Evolutionary conservation across 192 early-diverging fungal species (phyloP), one percentile per base, ranked within the genome.

Genomic region (Podila minutissima): DNA sequence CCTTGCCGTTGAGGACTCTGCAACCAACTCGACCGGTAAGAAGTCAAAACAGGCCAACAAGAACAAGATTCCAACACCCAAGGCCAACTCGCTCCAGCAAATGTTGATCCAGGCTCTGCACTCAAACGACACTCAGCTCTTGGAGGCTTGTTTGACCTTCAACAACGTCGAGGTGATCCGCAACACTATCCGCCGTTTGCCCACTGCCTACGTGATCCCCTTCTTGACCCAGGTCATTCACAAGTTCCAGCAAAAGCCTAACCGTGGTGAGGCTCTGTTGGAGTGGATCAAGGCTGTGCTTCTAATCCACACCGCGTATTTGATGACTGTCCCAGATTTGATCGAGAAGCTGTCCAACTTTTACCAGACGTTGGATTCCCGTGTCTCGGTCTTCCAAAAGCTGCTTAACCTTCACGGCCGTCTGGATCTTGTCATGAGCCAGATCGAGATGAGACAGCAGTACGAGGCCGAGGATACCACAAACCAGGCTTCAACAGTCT

Each of bases 301-400:
- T 33, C 62, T 86, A 41, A 79, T 85, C 32, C 88, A 89, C 53
- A 87, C 83, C 28, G 82, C 88, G 35, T 89, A 89, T 74, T 61
- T 89, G 71, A 89, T 89, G 88, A 89, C 88, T 2, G 86, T 88
- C 0, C 86, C 88, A 20, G 82, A 87, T 48, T 46, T 89, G 70
- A 77, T 86, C 50, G 72, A 77, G 55, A 86, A 86, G 62, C 66
- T 89, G 33, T 84, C 86, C 22, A 74, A 81, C 64, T 86, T 89
- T 68, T 86, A 89, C 66, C 85, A 86, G 72, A 74, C 83, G 10
- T 41, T 89, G 38, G 85, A 88, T 62, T 72, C 76, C 2, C 85
- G 86, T 26, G 77, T 84, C 17, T 62, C 69, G 13, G 73, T 82
- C 32, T 89, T 86, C 74, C 74, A 84, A 13, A 89, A 86, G 65